Evolutionary conservation across 306 rosid genomes (phyloP), one percentile per base, ranked within the genome.

Genomic region (Astragalus membranaceus): DNA sequence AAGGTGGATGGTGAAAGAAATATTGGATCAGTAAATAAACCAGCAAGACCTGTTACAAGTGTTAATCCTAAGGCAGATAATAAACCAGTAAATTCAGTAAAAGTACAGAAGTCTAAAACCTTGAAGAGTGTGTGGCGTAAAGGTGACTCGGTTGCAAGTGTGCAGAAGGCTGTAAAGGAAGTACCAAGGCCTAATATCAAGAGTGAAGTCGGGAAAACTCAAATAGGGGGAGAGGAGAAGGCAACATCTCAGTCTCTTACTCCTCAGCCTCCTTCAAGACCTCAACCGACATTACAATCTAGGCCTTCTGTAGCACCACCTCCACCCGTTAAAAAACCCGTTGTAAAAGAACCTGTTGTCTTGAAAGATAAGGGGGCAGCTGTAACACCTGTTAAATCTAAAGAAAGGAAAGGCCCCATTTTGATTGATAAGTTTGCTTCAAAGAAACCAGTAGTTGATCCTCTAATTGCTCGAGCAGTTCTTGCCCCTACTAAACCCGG

Each of bases 111-210:
- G 63, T 35, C 97, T 43, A 94, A 89, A 78, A 86, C 96, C 8
- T 43, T 80, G 81, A 94, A 91, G 84, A 94, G 99, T 71, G 91
- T 94, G 4, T 94, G 99, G 99, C 96, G 96, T 26, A 94, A 94
- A 83, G 99, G 99, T 58, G 99, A 94, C 71, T 59, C 87, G 0
- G 83, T 94, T 37, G 69, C 95, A n/a, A 49, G 58, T 2, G 89
- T 89, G 70, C 76, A 79, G 72, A 94, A 87, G 83, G 87, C 86
- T 75, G 88, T 82, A 26, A 86, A 73, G 81, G 89, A 88, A 69
- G 55, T 73, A 32, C 78, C 89, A 6, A 86, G 62, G 80, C 85
- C 89, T 65, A 77, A 5, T 72, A 64, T 30, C 42, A 77, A 58
- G 49, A 75, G 14, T 36, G 80, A 32, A 36, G 77, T 73, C 75